Evolutionary conservation across 345 rosid species (phyloP).

Genomic region (Dipteronia sinensis): DNA sequence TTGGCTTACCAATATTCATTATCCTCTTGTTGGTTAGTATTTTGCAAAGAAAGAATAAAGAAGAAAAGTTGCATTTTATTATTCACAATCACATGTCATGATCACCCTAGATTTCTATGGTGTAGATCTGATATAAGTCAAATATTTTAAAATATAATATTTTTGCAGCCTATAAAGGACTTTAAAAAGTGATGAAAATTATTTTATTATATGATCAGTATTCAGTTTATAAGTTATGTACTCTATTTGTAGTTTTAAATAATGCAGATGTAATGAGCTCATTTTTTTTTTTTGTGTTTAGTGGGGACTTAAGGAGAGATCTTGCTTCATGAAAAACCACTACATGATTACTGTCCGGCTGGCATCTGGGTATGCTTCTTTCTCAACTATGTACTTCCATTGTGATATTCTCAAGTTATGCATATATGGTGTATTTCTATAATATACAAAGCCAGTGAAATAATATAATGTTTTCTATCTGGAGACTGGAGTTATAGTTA

Average conservation of each 20-base stretch:
- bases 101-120: not conserved
- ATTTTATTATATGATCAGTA: not conserved
- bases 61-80: not conserved
- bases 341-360: conserved; percentile 65
- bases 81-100: not conserved
- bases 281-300: conserved; percentile 26
- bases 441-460: no score
- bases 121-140: not conserved
- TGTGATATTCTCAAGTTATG: not conserved
- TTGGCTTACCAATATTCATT: no score
- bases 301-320: conserved; percentile 85
- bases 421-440: no score
- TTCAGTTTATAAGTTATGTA: not conserved
- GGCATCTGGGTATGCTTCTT: conserved; percentile 64
- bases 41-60: not conserved
- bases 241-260: not conserved
- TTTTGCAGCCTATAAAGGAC: not conserved
- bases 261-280: not conserved
- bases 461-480: not conserved
- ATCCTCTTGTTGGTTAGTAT: not conserved
- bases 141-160: no score
- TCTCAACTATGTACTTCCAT: not conserved
- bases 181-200: not conserved
- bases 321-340: conserved; percentile 93
- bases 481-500: not conserved